A percentile compares a stretch with the other conserved stretches of the same genome.
Conservation (phyloP, 495 filamentous ascomycete genomes). For the Oidiodendron maius region DNA sequence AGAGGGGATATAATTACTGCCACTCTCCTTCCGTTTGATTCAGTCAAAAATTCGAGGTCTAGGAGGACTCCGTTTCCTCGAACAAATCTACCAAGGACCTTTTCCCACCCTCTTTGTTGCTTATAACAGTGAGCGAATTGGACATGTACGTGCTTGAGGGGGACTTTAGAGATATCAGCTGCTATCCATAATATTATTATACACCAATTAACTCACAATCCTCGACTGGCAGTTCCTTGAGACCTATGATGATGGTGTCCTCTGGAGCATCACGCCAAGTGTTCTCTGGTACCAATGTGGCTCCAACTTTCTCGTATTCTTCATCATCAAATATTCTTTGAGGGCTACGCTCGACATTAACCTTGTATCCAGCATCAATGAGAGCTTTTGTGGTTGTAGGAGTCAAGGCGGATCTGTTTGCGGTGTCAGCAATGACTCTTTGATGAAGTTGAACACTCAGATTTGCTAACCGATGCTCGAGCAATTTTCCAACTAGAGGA, state of each 20-base stretch:
- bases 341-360: slow-evolving; percentile 75
- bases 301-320: slow-evolving; percentile 59
- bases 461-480: no score
- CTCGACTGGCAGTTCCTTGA: slow-evolving; percentile 92
- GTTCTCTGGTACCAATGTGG: slow-evolving; percentile 71
- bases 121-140: slow-evolving; percentile 87
- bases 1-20: no score
- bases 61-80: slow-evolving; percentile 77
- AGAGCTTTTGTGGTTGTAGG: slow-evolving; percentile 68
- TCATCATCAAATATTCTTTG: slow-evolving; percentile 80
- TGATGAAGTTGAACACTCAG: no score
- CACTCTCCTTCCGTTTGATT: slow-evolving; percentile 71
- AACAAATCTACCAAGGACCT: slow-evolving; percentile 73
- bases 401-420: slow-evolving; percentile 26
- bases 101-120: slow-evolving; percentile 79
- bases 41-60: slow-evolving; percentile 89
- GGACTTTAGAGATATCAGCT: slow-evolving; percentile 41
- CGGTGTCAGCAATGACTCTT: no score
- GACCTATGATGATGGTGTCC: slow-evolving; percentile 79
- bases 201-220: slow-evolving; percentile 42
- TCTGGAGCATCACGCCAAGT: slow-evolving; percentile 72
- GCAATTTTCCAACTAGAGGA: no score
- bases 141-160: slow-evolving; percentile 80
- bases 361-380: slow-evolving; percentile 74
- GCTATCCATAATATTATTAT: background rate